Conservation (phyloP, 2,329 filamentous ascomycete species). For the Penicillium freii region DNA sequence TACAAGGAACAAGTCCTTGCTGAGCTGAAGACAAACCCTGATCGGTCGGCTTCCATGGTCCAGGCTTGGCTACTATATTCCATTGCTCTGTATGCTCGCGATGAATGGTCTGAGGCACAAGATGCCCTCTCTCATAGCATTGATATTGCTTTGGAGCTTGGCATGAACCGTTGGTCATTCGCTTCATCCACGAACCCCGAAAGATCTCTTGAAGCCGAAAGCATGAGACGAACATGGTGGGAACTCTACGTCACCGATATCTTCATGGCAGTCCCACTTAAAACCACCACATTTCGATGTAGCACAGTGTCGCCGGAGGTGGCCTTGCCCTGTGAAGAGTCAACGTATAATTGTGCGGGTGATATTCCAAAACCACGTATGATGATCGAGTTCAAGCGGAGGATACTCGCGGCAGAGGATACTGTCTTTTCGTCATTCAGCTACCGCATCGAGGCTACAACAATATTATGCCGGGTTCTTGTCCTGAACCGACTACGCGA, state of each 20-base stretch:
- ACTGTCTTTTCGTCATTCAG: slow-evolving; percentile 77
- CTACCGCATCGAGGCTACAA: slow-evolving; percentile 75
- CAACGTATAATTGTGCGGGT: slow-evolving; percentile 51
- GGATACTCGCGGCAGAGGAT: slow-evolving; percentile 63
- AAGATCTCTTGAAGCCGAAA: slow-evolving; percentile 69
- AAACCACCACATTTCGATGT: slow-evolving; percentile 55
- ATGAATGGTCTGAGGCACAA: slow-evolving; percentile 35
- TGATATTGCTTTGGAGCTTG: slow-evolving; percentile 68
- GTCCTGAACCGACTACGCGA: slow-evolving; percentile 39
- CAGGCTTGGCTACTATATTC: slow-evolving; percentile 40
- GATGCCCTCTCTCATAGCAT: slow-evolving; percentile 60
- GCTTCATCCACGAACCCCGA: slow-evolving; percentile 35
- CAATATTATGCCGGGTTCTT: slow-evolving; percentile 73
- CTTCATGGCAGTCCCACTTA: slow-evolving; percentile 68
- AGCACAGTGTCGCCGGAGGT: slow-evolving; percentile 68
- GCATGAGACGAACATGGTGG: slow-evolving; percentile 87
- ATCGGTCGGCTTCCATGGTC: slow-evolving; percentile 35
- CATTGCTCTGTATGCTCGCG: slow-evolving; percentile 36
- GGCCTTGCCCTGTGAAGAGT: slow-evolving; percentile 74
- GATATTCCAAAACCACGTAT: slow-evolving; percentile 59
- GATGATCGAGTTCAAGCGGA: slow-evolving; percentile 56
- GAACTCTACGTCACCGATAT: slow-evolving; percentile 73
- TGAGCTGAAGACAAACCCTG: slow-evolving; percentile 24
- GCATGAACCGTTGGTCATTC: slow-evolving; percentile 69
- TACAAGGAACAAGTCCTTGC: slow-evolving; percentile 29